Evolutionary conservation across 805 yeast species (phyloP), one percentile per base, ranked within the genome.

Genomic region (Hanseniaspora clermontiae): DNA sequence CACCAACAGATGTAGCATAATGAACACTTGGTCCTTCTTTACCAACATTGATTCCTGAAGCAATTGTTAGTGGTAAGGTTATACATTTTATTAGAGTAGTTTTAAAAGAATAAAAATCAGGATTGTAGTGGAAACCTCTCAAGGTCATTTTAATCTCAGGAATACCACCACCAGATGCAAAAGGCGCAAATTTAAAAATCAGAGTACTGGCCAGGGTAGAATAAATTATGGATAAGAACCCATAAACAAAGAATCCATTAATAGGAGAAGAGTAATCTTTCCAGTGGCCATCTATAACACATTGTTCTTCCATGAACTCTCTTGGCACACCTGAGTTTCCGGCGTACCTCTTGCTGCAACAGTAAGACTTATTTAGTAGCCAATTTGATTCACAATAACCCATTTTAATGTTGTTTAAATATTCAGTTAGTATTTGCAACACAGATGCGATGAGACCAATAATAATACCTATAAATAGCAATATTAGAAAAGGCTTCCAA

Each of bases 1-100:
- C 57, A 38, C 51, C 57, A 15, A 53, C 57, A 67, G 97, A 90
- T 0, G 90, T 95, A 0, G 98, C 97, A 68, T 91, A 93, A 69
- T 93, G 99, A 12, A 93, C 98, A 63, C 91, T 82, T 1, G 99
- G 99, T 0, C 99, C 99, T 66, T 93, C 99, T 69, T 93, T 93
- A 24, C 99, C 99, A 6, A 93, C 85, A 61, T 91, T 84, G 40
- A 93, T 69, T 0, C 98, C 98, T 1, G 96, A 83, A 0, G 95
- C 90, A 63, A 93, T 93, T 0, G 95, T 87, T 59, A 93, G 72
- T 0, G 98, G 98, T 45, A 93, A 71, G 0, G 95, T 87, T 10
- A 88, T 65, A 51, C 88, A 77, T 62, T 93, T 93, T 55, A 91
- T 80, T 1, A 79, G 60, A 27, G 91, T 71, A 0, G 96, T 89